Evolutionary conservation across 2,329 filamentous ascomycete species (phyloP), one percentile per base, ranked within the genome.

Genomic region (Calcarisporium arbuscula): DNA sequence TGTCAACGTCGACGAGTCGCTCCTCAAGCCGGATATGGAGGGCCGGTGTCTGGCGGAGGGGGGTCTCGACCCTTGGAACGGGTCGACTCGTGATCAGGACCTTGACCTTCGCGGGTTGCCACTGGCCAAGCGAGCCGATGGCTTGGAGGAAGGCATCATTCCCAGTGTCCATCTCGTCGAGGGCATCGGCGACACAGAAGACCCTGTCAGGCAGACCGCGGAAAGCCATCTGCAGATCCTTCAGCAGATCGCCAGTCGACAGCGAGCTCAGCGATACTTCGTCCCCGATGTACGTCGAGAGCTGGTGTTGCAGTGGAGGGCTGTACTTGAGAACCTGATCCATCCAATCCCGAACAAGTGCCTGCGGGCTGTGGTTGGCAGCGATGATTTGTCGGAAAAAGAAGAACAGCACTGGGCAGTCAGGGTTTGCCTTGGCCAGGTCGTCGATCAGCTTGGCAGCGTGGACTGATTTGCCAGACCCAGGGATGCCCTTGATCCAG

Each of bases 161-260:
- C 0, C 50, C 59, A 11, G 45, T 19, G 32, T 65, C 59, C 56
- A 70, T 66, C 45, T 70, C 66, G 41, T 70, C 67, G 3, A 70
- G 48, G 2, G 64, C 64, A 38, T 68, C 65, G 0, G 51, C 54
- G 5, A 70, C 49, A 26, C 57, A 62, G 33, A 60, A 68, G 1
- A 56, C 60, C 17, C 39, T 44, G 18, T 28, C 43, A 34, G 35
- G 45, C 30, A 49, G 35, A n/a, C 36, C 21, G 2, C 27, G 28
- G n/a, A 56, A 30, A 1, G 52, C 51, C 20, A 43, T 39, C 11
- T 49, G 38, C 8, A 62, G 39, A 26, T 53, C 36, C 9, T 44
- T 43, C 56, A 56, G 60, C 6, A 64, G 38, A 8, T 49, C 48
- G 2, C 44, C 41, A 15, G 40, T 39, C 4, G 45, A 42, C 8